Conservation (phyloP, 768 basidiomycete genomes). For the Trametes cingulata region DNA sequence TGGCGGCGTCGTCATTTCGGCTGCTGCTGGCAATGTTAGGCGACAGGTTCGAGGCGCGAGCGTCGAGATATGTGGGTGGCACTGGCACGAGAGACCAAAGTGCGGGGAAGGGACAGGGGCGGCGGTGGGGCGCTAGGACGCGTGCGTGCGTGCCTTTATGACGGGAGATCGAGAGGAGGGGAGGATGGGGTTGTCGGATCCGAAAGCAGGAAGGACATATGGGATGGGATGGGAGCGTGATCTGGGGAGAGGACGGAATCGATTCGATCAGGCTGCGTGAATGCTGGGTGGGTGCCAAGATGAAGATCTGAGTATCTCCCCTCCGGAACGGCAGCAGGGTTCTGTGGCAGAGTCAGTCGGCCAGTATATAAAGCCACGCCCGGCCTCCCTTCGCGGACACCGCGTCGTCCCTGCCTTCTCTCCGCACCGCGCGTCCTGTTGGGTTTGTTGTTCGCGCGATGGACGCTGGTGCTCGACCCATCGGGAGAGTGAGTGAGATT, state of each 20-base stretch:
- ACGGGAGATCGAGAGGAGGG: not conserved
- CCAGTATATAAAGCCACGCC: conserved; percentile 13
- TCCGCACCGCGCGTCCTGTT: not conserved
- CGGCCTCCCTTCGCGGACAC: not conserved
- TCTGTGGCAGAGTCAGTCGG: conserved; percentile 10
- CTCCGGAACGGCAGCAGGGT: conserved; percentile 18
- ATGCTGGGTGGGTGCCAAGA: conserved; percentile 23
- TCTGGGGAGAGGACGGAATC: conserved; percentile 25
- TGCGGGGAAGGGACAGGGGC: not conserved
- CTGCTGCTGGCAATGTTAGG: not conserved
- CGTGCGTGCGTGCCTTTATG: no score
- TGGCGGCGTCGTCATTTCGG: not conserved
- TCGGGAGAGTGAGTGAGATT: not conserved
- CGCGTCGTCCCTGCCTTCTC: not conserved
- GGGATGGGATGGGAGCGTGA: no score
- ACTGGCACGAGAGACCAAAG: not conserved
- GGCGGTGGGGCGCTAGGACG: no score
- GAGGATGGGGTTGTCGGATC: conserved; percentile 4
- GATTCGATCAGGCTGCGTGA: conserved; percentile 28
- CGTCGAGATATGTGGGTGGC: not conserved
- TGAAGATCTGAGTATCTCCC: conserved; percentile 22
- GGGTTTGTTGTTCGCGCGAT: not conserved
- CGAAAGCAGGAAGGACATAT: conserved; percentile 22
- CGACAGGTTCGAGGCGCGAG: not conserved
- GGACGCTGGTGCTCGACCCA: not conserved